Base-by-base conservation (phyloP, 1,284 basidiomycete species). In the Trichosporon coremiiforme region DNA sequence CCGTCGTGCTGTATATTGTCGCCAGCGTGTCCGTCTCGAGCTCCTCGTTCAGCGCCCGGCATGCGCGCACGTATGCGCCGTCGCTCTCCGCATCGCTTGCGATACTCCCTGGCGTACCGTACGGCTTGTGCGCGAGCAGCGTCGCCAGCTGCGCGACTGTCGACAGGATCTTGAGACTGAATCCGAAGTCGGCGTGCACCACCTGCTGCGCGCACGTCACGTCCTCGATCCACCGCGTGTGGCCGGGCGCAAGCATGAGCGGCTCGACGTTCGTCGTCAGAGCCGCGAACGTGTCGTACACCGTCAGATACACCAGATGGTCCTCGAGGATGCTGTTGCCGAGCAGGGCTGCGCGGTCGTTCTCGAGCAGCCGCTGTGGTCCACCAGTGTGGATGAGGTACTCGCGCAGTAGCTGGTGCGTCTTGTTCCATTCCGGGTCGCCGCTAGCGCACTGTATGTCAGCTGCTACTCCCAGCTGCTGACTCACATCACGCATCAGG, bases 191-290 rank as follows among this genome's bases (percentile, higher is more conserved):
- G 25, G 66, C 64, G 15, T 72, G 71, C 3, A 67, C n/a, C 20
- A 72, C 71, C 17, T 69, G 68, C 66, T 72, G 71, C 8, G 71
- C 71, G 20, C 57, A 68, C 9, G 68, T 22, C 4, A 72, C 68
- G 8, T 69, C 66, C 31, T 72, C 68, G 3, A 72, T 69, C 71
- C 71, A 72, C 9, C 45, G 55, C 20, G 20, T 35, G 6, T 67
- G 35, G 12, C 62, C 57, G 0, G 35, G 64, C 0, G 53, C 31
- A 4, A 72, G 31, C 22, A 72, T 33, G 47, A 64, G 68, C 4
- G 71, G 71, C 33, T 50, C 64, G 5, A 68, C 33, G 9, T 67
- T 67, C 8, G 69, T 36, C 2, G 45, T 66, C n/a, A 69, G 57
- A 0, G 71, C 66, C 7, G 71, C 68, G 12, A 72, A 72, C 0